phyloP scores from a whole-genome alignment of 345 rosid genomes.

The Capsella bursapastoris region DNA sequence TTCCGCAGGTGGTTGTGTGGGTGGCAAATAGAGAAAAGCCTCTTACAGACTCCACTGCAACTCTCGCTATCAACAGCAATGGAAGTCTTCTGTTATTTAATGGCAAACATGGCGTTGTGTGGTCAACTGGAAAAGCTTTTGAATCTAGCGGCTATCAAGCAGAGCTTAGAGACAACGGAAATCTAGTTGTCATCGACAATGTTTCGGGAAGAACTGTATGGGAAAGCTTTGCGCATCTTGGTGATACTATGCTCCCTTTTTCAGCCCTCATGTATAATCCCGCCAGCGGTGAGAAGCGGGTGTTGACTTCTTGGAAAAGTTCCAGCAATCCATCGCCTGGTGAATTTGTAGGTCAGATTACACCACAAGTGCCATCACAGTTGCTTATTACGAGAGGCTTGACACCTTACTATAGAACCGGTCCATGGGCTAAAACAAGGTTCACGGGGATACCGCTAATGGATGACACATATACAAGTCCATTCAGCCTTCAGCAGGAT shows the following conservation, averaged over 20 bases:
- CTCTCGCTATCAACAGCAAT: slow-evolving; percentile 26
- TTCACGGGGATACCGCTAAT: slow-evolving; percentile 14
- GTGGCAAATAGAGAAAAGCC: slow-evolving; percentile 52
- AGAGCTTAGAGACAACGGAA: slow-evolving; percentile 31
- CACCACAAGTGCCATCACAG: slow-evolving; percentile 28
- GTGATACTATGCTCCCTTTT: slow-evolving; percentile 28
- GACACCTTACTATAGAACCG: slow-evolving; percentile 9
- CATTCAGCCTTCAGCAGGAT: slow-evolving; percentile 28
- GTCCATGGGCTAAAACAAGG: slow-evolving; percentile 32
- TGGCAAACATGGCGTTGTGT: slow-evolving; percentile 30
- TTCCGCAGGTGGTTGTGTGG: slow-evolving; percentile 43
- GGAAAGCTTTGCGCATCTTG: slow-evolving; percentile 31
- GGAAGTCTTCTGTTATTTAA: slow-evolving; percentile 27
- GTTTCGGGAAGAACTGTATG: slow-evolving; percentile 11
- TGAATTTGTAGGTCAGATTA: slow-evolving; percentile 19
- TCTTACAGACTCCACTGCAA: slow-evolving; percentile 25
- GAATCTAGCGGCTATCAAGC: slow-evolving; percentile 25
- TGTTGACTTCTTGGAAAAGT: slow-evolving; percentile 31
- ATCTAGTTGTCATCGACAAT: slow-evolving; percentile 27
- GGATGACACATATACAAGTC: slow-evolving; percentile 24
- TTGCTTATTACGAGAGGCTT: background rate
- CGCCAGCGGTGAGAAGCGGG: background rate
- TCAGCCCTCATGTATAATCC: slow-evolving; percentile 1
- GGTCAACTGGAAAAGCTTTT: slow-evolving; percentile 24
- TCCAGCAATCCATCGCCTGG: slow-evolving; percentile 33